Evolutionary conservation across 192 early-diverging fungal genomes (phyloP).

Genomic region (Podila horticola): DNA sequence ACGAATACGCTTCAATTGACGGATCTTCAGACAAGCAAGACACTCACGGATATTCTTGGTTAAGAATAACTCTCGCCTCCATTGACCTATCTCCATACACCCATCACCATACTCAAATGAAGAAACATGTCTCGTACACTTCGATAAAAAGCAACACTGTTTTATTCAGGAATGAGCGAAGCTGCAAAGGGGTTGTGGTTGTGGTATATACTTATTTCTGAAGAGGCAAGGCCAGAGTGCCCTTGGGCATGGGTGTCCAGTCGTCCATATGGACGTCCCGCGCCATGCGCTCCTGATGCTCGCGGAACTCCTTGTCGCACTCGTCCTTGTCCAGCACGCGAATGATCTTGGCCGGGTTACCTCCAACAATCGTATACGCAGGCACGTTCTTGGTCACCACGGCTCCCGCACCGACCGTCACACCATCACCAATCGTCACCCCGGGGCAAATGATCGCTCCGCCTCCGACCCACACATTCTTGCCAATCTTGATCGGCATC

Average conservation of each 20-base stretch:
- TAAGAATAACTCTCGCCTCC: background rate
- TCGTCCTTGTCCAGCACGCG: slow-evolving; percentile 52
- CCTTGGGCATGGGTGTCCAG: slow-evolving; percentile 37
- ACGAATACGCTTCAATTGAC: slow-evolving; percentile 4
- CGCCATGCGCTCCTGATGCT: slow-evolving; percentile 13
- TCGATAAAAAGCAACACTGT: background rate
- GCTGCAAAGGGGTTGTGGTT: background rate
- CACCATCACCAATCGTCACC: slow-evolving; percentile 87
- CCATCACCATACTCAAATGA: no score
- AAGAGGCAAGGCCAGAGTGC: slow-evolving; percentile 34
- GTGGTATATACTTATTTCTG: background rate
- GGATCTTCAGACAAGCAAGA: slow-evolving; percentile 12
- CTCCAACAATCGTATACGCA: slow-evolving; percentile 78
- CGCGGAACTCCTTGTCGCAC: slow-evolving; percentile 29
- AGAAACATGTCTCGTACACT: no score
- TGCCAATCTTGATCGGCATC: slow-evolving; percentile 75
- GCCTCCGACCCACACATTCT: slow-evolving; percentile 92
- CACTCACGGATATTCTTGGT: background rate
- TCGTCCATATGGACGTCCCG: slow-evolving; percentile 11
- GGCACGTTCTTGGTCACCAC: slow-evolving; percentile 93
- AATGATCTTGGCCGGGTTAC: slow-evolving; percentile 87
- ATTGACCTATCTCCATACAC: no score
- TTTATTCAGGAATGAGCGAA: background rate
- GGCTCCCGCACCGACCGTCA: slow-evolving; percentile 79
- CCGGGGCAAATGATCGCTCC: slow-evolving; percentile 83